These are phyloP conservation scores for Chenopodium formosanum DNA, from an alignment of 148 eudicot species.

Conservation along the genomic window DNA sequence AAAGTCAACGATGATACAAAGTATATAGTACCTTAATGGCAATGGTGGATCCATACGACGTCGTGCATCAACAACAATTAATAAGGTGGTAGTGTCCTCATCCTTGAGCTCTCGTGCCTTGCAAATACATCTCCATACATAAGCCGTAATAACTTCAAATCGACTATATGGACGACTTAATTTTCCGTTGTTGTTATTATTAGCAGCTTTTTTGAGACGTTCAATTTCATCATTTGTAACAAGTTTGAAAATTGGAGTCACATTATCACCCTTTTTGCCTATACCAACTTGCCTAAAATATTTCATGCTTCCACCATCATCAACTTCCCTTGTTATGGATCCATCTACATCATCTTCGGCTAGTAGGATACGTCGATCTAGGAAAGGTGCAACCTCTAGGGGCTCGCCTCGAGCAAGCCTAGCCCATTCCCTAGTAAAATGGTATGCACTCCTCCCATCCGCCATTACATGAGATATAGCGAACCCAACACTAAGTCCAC, in stretches of 20 bases:
- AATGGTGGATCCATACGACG: conserved; percentile 41
- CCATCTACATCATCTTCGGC: too few relatives aligned
- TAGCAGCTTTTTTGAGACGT: conserved; percentile 33
- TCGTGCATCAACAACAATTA: conserved; percentile 33
- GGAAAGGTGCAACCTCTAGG: neutral
- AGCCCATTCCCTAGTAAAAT: conserved; percentile 20
- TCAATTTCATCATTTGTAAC: conserved; percentile 30
- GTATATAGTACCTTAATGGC: conserved; percentile 27
- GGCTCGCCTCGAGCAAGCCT: conserved; percentile 10
- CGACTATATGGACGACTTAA: conserved; percentile 32
- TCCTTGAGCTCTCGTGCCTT: conserved; percentile 35
- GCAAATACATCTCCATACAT: conserved; percentile 44
- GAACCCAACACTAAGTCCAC: conserved; percentile 2
- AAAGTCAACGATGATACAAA: too few relatives aligned
- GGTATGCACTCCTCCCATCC: conserved; percentile 9
- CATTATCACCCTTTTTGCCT: too few relatives aligned
- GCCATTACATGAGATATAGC: neutral
- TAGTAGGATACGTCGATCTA: conserved; percentile 5
- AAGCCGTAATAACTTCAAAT: conserved; percentile 44
- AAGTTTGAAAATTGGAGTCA: too few relatives aligned
- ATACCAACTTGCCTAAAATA: neutral
- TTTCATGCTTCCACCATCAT: neutral
- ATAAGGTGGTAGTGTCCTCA: conserved; percentile 28
- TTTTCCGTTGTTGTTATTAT: neutral
- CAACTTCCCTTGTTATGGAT: neutral